These are phyloP conservation scores for Ogataea paraovalis DNA, from an alignment of 805 yeast species.

Conservation along the genomic window DNA sequence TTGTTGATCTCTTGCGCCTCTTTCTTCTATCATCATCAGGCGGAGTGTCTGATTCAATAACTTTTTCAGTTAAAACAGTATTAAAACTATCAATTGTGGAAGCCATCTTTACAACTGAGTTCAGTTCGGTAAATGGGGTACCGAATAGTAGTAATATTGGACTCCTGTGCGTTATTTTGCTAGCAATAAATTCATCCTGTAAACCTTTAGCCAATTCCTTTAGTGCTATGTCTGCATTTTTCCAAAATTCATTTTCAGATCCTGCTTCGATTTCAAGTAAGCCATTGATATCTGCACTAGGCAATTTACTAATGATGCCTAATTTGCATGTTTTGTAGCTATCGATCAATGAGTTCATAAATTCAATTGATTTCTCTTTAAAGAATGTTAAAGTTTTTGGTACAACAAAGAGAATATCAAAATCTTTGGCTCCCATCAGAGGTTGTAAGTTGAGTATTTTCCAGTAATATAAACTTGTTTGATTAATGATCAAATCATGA, in stretches of 20 bases:
- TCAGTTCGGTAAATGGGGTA: slow-evolving; percentile 38
- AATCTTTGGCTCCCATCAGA: slow-evolving; percentile 42
- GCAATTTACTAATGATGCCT: slow-evolving; percentile 33
- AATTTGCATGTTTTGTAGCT: slow-evolving; percentile 46
- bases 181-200: slow-evolving; percentile 10
- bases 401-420: slow-evolving; percentile 46
- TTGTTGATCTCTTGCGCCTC: slow-evolving; percentile 22
- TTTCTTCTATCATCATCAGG: slow-evolving; percentile 24
- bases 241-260: slow-evolving; percentile 23
- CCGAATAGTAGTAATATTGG: slow-evolving; percentile 52
- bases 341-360: slow-evolving; percentile 39
- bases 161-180: slow-evolving; percentile 1
- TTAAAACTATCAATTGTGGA: slow-evolving; percentile 46
- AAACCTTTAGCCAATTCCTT: slow-evolving; percentile 9
- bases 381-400: slow-evolving; percentile 26
- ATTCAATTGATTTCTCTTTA: slow-evolving; percentile 28
- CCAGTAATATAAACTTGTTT: slow-evolving; percentile 52
- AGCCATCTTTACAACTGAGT: slow-evolving; percentile 45
- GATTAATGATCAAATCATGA: slow-evolving; percentile 41
- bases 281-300: slow-evolving; percentile 10
- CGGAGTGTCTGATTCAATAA: slow-evolving; percentile 12
- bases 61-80: slow-evolving; percentile 24
- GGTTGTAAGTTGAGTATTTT: slow-evolving; percentile 56
- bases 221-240: slow-evolving; percentile 21
- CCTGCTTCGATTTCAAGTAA: slow-evolving; percentile 20